A percentile compares a stretch with the other conserved stretches of the same genome.
These are phyloP conservation scores for Narthecium ossifragum DNA, from an alignment of 106 monocot species.

Conservation along the genomic window DNA sequence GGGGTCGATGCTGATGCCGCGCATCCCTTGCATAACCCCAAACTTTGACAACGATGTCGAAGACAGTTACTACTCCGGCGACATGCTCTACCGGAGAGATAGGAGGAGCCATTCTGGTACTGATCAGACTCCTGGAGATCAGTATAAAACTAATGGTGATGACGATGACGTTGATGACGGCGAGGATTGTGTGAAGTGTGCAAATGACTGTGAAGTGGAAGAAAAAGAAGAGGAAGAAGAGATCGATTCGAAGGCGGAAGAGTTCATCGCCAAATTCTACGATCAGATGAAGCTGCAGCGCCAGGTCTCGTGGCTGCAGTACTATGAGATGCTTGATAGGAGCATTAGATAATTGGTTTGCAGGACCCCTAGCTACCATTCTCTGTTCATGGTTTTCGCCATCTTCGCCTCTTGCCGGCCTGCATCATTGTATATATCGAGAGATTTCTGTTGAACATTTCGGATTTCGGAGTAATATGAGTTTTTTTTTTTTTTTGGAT, in stretches of 20 bases:
- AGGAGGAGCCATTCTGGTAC: too few species aligned
- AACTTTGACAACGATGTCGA: conserved; percentile 9
- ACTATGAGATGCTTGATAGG: conserved; percentile 33
- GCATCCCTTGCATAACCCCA: conserved; percentile 42
- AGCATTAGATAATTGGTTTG: conserved; percentile 1
- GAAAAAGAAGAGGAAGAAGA: conserved; percentile 14
- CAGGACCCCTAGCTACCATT: too few species aligned
- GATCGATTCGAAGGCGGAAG: conserved; percentile 48
- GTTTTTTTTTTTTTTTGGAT: too few species aligned
- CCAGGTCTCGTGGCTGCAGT: conserved; percentile 20
- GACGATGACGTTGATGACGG: background rate
- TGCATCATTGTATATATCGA: too few species aligned
- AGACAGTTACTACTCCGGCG: too few species aligned
- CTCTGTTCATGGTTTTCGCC: too few species aligned
- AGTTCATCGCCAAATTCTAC: conserved; percentile 34
- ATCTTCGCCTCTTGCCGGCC: too few species aligned
- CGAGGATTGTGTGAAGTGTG: background rate
- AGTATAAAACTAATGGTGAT: background rate
- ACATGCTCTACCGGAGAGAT: too few species aligned
- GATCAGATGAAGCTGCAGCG: conserved; percentile 48
- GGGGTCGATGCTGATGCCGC: conserved; percentile 19
- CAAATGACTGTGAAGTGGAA: background rate
- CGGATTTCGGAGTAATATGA: too few species aligned
- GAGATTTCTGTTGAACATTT: too few species aligned
- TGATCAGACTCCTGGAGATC: too few species aligned